A percentile compares a stretch with the other conserved stretches of the same genome.
Conservation (phyloP, 768 basidiomycete genomes). For the Leccinum incarnatum region DNA sequence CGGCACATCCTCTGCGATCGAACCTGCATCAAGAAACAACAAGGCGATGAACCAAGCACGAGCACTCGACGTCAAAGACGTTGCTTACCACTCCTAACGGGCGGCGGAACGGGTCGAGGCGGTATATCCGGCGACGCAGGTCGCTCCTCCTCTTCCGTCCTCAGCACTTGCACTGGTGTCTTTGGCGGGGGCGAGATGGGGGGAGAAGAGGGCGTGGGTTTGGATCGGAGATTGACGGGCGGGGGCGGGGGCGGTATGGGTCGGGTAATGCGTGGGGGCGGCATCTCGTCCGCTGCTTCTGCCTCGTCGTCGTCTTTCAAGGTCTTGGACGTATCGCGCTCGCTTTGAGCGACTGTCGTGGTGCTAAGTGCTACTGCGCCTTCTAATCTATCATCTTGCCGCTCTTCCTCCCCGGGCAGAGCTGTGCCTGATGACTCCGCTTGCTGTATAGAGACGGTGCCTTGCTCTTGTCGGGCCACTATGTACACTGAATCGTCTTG, state of each 20-base stretch:
- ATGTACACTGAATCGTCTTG: not conserved
- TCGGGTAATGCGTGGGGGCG: slow-evolving; percentile 32
- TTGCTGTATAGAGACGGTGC: slow-evolving; percentile 2
- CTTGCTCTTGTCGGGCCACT: slow-evolving; percentile 3
- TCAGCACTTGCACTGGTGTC: slow-evolving; percentile 10
- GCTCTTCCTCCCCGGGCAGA: not conserved
- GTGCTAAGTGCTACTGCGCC: not conserved
- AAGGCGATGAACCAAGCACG: slow-evolving; percentile 1
- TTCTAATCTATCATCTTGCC: not conserved
- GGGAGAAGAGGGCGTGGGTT: slow-evolving; percentile 19
- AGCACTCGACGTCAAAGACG: not conserved
- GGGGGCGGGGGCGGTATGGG: slow-evolving; percentile 36
- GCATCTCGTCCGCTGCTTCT: slow-evolving; percentile 24
- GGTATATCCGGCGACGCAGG: slow-evolving; percentile 31
- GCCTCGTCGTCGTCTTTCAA: slow-evolving; percentile 10
- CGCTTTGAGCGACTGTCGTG: slow-evolving; percentile 1
- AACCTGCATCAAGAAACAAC: slow-evolving; percentile 4
- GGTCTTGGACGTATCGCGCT: slow-evolving; percentile 1
- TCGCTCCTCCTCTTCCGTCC: slow-evolving; percentile 22
- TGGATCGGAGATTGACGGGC: slow-evolving; percentile 28
- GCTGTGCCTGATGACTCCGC: not conserved
- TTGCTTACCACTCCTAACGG: slow-evolving; percentile 26
- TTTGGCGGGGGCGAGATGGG: slow-evolving; percentile 15
- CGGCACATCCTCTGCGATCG: slow-evolving; percentile 11
- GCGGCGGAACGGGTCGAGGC: slow-evolving; percentile 30